Base-by-base conservation (phyloP, 2,329 filamentous ascomycete species). In the Rhynchosporium secalis region DNA sequence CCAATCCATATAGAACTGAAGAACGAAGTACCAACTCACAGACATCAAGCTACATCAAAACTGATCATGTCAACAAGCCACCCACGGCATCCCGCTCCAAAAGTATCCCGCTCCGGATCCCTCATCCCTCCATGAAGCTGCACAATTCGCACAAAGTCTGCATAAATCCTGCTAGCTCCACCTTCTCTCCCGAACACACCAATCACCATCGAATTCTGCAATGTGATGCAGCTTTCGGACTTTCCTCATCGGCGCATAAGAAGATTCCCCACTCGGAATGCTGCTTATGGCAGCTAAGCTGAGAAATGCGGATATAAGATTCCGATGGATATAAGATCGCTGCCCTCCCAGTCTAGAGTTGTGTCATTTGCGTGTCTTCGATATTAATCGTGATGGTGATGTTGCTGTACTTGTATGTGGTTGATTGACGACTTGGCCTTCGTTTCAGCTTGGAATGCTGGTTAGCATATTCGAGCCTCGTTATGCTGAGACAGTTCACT, bases 231-330 rank as follows among this genome's bases (percentile, higher is more conserved):
- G 51, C 9, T 40, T 54, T 40, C 51, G 51, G 51, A 54, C 36
- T 54, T 54, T 41, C 9, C 49, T 31, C 31, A 31, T 15, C 31
- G 38, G 33, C 31, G 36, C 33, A 3, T 6, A n/a, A 28, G 20
- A 8, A 46, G 5, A 20, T 9, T 26, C 51, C 49, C 51, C 51
- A 54, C 51, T 54, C 28, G 51, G 51, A 29, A 28, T 54, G 51
- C 26, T 52, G 49, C 49, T 52, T 52, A 52, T 52, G 33, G 48
- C 31, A 40, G 33, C 33, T 29, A 28, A 49, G 47, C 47, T 54
- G 51, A 41, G 51, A 54, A 54, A 54, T 54, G n/a, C 49, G 10
- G 51, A n/a, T 36, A 26, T 40, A n/a, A 7, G n/a, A n/a, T 38
- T 28, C 46, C 26, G 49, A 4, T 33, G 10, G 29, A 54, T 54